These are phyloP conservation scores for Phanerochaete carnosa DNA, from an alignment of 768 basidiomycete genomes.

Conservation along the genomic window DNA sequence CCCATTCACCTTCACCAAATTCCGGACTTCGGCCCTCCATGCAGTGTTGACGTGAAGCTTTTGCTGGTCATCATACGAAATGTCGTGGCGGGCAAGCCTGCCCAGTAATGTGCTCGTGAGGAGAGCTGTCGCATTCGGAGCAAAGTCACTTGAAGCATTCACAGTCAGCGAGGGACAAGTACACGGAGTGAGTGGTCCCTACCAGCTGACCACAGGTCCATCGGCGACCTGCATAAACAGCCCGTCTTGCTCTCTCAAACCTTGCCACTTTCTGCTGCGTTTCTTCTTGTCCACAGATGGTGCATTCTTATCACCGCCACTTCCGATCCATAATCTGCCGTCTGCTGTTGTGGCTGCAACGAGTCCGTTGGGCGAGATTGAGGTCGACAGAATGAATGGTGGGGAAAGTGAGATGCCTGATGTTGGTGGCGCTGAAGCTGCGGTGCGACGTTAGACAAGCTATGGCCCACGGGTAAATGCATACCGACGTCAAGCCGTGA, in stretches of 20 bases:
- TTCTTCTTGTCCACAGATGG: slow-evolving; percentile 34
- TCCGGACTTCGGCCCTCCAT: slow-evolving; percentile 44
- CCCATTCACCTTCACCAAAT: slow-evolving; percentile 63
- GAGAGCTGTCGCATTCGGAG: slow-evolving; percentile 37
- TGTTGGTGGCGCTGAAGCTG: slow-evolving; percentile 38
- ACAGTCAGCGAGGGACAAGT: neutral
- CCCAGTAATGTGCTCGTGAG: slow-evolving; percentile 63
- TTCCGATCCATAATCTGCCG: slow-evolving; percentile 67
- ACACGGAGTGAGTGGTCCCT: slow-evolving; percentile 26
- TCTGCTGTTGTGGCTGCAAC: slow-evolving; percentile 75
- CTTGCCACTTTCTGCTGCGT: slow-evolving; percentile 68
- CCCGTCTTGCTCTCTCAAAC: slow-evolving; percentile 48
- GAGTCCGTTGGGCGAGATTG: slow-evolving; percentile 55
- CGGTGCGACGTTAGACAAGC: slow-evolving; percentile 8
- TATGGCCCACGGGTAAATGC: slow-evolving; percentile 9
- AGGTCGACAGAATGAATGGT: slow-evolving; percentile 66
- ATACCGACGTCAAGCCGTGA: slow-evolving; percentile 60
- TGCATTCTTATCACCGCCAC: slow-evolving; percentile 55
- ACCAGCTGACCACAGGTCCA: slow-evolving; percentile 76
- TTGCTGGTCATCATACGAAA: slow-evolving; percentile 37
- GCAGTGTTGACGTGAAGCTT: slow-evolving; percentile 38
- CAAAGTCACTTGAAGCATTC: slow-evolving; percentile 42
- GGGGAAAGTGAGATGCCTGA: slow-evolving; percentile 62
- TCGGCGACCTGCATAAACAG: slow-evolving; percentile 52
- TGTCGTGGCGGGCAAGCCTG: slow-evolving; percentile 44